phyloP scores from a whole-genome alignment of 2,329 filamentous ascomycete species.

The Paradendryphiella salina region DNA sequence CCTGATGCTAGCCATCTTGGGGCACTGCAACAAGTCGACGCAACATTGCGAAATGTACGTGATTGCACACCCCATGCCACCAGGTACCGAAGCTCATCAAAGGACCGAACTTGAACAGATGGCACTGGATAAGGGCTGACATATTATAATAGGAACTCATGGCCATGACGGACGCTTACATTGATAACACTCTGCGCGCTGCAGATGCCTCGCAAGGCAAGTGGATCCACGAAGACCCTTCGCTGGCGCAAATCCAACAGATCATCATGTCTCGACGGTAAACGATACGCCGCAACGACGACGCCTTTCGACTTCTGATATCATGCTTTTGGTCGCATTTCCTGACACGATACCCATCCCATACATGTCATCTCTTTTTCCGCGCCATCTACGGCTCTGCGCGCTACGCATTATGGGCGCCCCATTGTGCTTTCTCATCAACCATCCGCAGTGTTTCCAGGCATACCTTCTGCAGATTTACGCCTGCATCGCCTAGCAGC shows the following conservation, averaged over 20 bases:
- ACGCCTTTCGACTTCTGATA: neutral
- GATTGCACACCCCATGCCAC: neutral
- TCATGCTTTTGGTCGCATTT: neutral
- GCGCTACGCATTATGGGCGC: neutral
- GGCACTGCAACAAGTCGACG: constrained; percentile 55
- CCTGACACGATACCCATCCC: neutral
- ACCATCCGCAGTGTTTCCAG: neutral
- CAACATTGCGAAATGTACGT: constrained; percentile 55
- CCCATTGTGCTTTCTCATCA: neutral
- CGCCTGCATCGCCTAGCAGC: neutral
- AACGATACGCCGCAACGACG: neutral
- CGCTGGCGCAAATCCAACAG: constrained; percentile 55
- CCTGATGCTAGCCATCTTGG: constrained; percentile 53
- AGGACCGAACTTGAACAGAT: neutral
- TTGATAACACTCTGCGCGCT: constrained; percentile 59
- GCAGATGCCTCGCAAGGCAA: constrained; percentile 61
- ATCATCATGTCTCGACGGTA: constrained; percentile 40
- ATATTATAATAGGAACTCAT: constrained; percentile 56
- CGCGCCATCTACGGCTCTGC: neutral
- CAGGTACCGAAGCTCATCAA: neutral
- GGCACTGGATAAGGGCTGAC: neutral
- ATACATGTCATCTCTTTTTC: constrained; percentile 5
- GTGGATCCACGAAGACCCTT: constrained; percentile 65
- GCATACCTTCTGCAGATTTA: neutral
- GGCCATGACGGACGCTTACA: constrained; percentile 60